Percentiles rank a stretch among this genome's conserved stretches.
Conservation (phyloP, 1,284 basidiomycete genomes). For the Melampsora larici-populina region DNA sequence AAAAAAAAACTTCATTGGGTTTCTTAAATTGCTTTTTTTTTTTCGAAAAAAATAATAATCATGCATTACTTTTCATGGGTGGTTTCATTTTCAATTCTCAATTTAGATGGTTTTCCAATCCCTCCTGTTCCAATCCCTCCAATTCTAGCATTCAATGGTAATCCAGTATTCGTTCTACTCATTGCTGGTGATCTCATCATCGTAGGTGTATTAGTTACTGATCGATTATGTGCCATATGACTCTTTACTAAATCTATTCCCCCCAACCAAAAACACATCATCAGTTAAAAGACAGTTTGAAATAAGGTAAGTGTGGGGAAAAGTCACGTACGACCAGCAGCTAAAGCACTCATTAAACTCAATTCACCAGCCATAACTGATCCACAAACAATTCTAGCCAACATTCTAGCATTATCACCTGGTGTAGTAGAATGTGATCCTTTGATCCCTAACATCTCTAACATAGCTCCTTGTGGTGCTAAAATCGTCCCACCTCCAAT, state of each 20-base stretch:
- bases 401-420: slow-evolving; percentile 77
- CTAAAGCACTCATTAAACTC: slow-evolving; percentile 79
- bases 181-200: slow-evolving; percentile 5
- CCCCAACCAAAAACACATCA: not conserved
- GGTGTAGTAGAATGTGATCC: slow-evolving; percentile 79
- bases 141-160: too few relatives aligned
- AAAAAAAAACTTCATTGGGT: too few relatives aligned
- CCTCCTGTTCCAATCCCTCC: too few relatives aligned
- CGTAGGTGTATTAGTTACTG: slow-evolving; percentile 22
- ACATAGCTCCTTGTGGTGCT: slow-evolving; percentile 78
- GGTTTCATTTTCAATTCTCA: too few relatives aligned
- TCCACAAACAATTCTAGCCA: slow-evolving; percentile 80
- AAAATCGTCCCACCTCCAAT: slow-evolving; percentile 62
- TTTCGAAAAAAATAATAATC: too few relatives aligned
- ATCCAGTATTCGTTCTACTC: slow-evolving; percentile 2
- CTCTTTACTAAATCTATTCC: slow-evolving; percentile 41
- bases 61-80: too few relatives aligned
- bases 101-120: too few relatives aligned
- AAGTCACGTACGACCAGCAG: slow-evolving; percentile 65
- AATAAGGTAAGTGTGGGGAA: not conserved
- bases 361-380: slow-evolving; percentile 94
- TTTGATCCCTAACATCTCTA: slow-evolving; percentile 84
- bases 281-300: not conserved
- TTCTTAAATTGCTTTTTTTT: too few relatives aligned
- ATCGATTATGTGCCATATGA: slow-evolving; percentile 44